Evolutionary conservation across 164 flowering plant species (phyloP).

Genomic region (Cinnamomum micranthum): DNA sequence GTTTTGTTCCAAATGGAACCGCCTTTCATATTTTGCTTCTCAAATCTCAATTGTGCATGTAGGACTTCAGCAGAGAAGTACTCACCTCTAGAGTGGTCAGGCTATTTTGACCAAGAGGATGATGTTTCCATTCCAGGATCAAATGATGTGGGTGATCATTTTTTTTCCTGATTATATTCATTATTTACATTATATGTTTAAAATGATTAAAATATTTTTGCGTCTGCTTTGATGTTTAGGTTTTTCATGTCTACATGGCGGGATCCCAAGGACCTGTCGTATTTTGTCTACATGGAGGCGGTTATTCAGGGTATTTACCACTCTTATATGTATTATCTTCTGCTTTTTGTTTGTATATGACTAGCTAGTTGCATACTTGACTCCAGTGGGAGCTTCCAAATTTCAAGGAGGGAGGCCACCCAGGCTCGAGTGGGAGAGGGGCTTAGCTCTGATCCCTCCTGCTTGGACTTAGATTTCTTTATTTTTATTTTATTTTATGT

Average conservation of each 20-base stretch:
- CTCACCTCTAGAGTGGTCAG: slow-evolving; percentile 60
- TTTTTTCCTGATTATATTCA: background rate
- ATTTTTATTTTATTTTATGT: too few species aligned
- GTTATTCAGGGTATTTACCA: slow-evolving; percentile 77
- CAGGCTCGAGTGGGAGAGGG: too few species aligned
- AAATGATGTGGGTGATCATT: slow-evolving; percentile 38
- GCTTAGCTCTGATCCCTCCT: too few species aligned
- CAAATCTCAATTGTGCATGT: slow-evolving; percentile 12
- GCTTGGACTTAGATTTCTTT: too few species aligned
- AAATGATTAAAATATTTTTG: slow-evolving; percentile 2
- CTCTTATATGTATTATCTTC: background rate
- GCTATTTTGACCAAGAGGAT: slow-evolving; percentile 69
- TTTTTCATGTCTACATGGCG: slow-evolving; percentile 80
- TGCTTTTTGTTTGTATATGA: background rate
- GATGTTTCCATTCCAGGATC: slow-evolving; percentile 58
- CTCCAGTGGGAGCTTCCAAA: background rate
- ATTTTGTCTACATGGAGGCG: slow-evolving; percentile 95
- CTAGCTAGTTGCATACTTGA: background rate
- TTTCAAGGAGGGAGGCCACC: too few species aligned
- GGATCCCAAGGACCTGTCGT: slow-evolving; percentile 91
- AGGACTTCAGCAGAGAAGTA: slow-evolving; percentile 53
- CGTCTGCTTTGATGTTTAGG: slow-evolving; percentile 39
- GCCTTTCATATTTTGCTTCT: background rate
- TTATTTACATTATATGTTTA: background rate
- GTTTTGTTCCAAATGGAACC: background rate